Conservation (phyloP, 164 flowering plant genomes). For the Warburgia ugandensis region DNA sequence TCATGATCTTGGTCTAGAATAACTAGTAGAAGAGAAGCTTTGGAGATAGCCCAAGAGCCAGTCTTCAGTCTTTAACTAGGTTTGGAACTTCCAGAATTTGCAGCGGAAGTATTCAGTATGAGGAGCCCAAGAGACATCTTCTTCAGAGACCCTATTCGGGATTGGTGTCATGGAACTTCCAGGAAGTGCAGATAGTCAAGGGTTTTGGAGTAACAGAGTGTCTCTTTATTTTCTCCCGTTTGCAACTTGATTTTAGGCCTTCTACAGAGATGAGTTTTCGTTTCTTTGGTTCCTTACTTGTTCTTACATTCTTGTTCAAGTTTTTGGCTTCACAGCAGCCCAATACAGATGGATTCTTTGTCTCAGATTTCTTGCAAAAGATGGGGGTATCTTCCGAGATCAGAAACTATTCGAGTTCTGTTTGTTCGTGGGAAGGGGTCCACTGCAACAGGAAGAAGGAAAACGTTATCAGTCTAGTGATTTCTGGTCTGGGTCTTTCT, state of each 20-base stretch:
- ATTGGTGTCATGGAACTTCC: slow-evolving; percentile 4
- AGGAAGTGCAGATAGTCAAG: neutral
- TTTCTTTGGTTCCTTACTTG: slow-evolving; percentile 26
- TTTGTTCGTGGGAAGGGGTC: slow-evolving; percentile 73
- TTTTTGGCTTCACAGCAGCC: slow-evolving; percentile 45
- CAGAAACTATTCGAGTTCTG: slow-evolving; percentile 39
- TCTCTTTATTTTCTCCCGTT: slow-evolving; percentile 5
- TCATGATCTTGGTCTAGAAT: too few relatives aligned
- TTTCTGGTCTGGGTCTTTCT: slow-evolving; percentile 55
- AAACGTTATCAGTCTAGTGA: slow-evolving; percentile 34
- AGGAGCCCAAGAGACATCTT: neutral
- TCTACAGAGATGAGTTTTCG: slow-evolving; percentile 38
- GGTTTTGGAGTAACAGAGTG: slow-evolving; percentile 4
- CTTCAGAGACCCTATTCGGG: neutral
- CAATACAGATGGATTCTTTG: slow-evolving; percentile 67
- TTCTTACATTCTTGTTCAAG: slow-evolving; percentile 33
- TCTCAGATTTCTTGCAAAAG: slow-evolving; percentile 54
- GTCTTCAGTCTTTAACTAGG: slow-evolving; percentile 4
- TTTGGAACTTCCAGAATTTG: slow-evolving; percentile 6
- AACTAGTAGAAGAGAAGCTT: too few relatives aligned
- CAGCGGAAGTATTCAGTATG: neutral
- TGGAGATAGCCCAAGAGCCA: slow-evolving; percentile 7
- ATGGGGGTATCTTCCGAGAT: slow-evolving; percentile 42
- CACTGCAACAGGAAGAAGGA: slow-evolving; percentile 41
- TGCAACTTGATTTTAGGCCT: slow-evolving; percentile 4